Conservation (phyloP, 345 rosid genomes). For the Lumnitzera littorea region DNA sequence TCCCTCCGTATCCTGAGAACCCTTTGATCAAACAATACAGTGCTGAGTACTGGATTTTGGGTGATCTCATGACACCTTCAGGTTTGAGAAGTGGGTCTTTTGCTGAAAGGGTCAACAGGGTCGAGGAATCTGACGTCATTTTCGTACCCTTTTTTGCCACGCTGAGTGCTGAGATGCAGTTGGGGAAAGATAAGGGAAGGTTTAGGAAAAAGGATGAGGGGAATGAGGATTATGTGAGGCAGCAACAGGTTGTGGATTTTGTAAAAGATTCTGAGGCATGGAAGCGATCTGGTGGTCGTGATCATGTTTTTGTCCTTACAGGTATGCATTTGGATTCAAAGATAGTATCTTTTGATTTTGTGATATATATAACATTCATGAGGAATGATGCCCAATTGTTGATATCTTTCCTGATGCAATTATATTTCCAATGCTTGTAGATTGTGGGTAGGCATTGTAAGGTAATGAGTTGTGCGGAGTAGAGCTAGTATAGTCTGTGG, state of each 20-base stretch:
- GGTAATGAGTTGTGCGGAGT: too few species aligned
- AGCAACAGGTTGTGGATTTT: conserved; percentile 55
- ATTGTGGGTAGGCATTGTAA: too few species aligned
- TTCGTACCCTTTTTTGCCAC: conserved; percentile 89
- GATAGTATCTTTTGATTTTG: too few species aligned
- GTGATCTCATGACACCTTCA: conserved; percentile 69
- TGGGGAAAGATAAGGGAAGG: conserved; percentile 56
- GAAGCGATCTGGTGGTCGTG: conserved; percentile 72
- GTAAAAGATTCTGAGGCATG: conserved; percentile 62
- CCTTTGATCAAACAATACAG: conserved; percentile 93
- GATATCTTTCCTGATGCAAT: too few species aligned
- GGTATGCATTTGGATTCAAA: conserved; percentile 26
- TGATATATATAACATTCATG: too few species aligned
- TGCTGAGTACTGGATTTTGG: conserved; percentile 93
- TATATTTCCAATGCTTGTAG: too few species aligned
- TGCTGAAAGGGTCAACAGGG: conserved; percentile 51
- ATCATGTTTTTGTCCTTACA: conserved; percentile 91
- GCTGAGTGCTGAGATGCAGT: conserved; percentile 85
- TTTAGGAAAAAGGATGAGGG: conserved; percentile 56
- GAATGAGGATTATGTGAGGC: conserved; percentile 73
- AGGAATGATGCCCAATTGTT: too few species aligned
- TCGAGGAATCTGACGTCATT: conserved; percentile 63
- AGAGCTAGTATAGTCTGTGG: too few species aligned
- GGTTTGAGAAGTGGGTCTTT: conserved; percentile 39
- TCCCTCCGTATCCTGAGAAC: conserved; percentile 67